Evolutionary conservation across 2,329 filamentous ascomycete genomes (phyloP), one percentile per base, ranked within the genome.

Genomic region (Hypoxylon sp.): DNA sequence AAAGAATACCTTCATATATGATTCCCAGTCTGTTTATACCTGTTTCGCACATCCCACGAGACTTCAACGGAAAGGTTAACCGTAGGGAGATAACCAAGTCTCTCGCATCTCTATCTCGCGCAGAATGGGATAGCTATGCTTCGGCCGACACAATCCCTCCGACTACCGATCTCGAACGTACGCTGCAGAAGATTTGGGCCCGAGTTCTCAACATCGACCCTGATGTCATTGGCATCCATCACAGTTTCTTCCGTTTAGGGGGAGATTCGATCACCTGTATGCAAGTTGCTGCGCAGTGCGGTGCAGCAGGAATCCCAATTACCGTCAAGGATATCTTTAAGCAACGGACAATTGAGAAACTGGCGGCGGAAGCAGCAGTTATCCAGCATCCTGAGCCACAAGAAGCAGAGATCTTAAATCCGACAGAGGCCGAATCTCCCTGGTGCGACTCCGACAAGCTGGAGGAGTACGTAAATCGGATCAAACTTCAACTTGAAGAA

Each of bases 181-280:
- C 14, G 17, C 33, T 66, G 10, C 39, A 26, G 35, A 14, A 37
- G 33, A 39, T 64, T 14, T 68, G 66, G 66, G 33, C 24, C 44
- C 26, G 46, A 3, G 57, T 68, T 6, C 17, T 68, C n/a, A 68
- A 68, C 24, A 19, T 64, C 6, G n/a, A 22, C 29, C 19, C 22
- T 4, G 51, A 48, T 3, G 19, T 22, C 13, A 60, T 68, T 14
- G 17, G 39, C n/a, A 31, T 46, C 5, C 51, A 52, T 26, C 14
- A 31, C 11, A 39, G 19, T 17, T 69, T 69, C 35, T 19, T 29
- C 14, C 52, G 52, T 4, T 46, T 69, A 2, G 66, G 66, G 0
- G 66, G 66, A 5, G 66, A 69, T 29, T 69, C 66, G 1, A 69
- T 69, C 14, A 59, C 51, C 10, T 54, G 53, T 3, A 69, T 69